Evolutionary conservation across 768 basidiomycete species (phyloP).

Genomic region (Mycena floridula): DNA sequence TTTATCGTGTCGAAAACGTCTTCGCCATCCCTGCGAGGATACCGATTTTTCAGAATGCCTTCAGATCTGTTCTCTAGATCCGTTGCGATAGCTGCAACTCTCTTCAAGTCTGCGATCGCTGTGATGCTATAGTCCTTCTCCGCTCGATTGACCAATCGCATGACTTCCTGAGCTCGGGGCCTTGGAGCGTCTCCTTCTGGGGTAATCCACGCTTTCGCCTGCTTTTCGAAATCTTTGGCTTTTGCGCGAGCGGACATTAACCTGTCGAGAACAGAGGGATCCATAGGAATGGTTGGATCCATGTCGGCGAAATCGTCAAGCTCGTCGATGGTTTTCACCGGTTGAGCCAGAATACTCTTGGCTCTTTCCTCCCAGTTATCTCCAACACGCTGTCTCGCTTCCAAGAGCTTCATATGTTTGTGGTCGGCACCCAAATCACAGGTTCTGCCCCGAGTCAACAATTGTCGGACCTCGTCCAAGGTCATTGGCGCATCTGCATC

Average conservation of each 20-base stretch:
- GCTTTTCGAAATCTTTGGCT: conserved; percentile 76
- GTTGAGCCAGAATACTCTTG: conserved; percentile 56
- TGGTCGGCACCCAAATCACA: conserved; percentile 65
- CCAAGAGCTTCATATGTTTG: conserved; percentile 56
- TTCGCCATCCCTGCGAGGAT: conserved; percentile 45
- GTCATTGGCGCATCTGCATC: conserved; percentile 52
- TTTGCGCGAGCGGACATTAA: conserved; percentile 59
- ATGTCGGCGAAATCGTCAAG: conserved; percentile 67
- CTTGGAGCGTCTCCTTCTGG: conserved; percentile 48
- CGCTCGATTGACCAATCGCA: conserved; percentile 60
- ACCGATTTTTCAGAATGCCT: conserved; percentile 60
- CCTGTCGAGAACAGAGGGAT: conserved; percentile 57
- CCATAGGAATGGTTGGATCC: conserved; percentile 64
- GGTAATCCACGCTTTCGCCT: conserved; percentile 64
- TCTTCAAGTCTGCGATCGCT: conserved; percentile 58
- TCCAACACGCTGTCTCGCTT: conserved; percentile 60
- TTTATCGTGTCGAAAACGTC: conserved; percentile 69
- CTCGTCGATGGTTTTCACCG: conserved; percentile 69
- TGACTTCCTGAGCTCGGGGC: conserved; percentile 64
- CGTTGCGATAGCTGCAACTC: conserved; percentile 68
- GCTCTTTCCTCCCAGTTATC: conserved; percentile 75
- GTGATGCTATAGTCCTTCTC: conserved; percentile 75
- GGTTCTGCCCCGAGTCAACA: conserved; percentile 62
- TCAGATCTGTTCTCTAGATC: conserved; percentile 77
- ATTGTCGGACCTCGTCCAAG: conserved; percentile 70